Base-by-base conservation (phyloP, 2,329 filamentous ascomycete genomes). In the Orbilia quercus region DNA sequence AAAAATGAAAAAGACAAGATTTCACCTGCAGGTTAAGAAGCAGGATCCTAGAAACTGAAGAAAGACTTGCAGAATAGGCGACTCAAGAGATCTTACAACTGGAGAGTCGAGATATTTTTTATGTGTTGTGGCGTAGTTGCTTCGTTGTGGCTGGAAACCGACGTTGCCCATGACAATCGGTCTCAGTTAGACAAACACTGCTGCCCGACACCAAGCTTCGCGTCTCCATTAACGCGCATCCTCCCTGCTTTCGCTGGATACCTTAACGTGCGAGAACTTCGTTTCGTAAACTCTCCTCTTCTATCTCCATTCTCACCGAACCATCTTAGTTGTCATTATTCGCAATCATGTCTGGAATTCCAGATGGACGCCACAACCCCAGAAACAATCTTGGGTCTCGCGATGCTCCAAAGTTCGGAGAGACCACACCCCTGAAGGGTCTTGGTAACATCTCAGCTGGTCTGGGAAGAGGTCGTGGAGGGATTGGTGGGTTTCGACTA, bases 101-200 rank as follows among this genome's bases (percentile, higher is more conserved):
- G n/a, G n/a, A n/a, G n/a, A n/a, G n/a, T n/a, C n/a, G n/a, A n/a
- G 28, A 31, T 31, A 31, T 31, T 9, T n/a, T n/a, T n/a, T n/a
- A n/a, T 4, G 28, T 31, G 28, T 9, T 31, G n/a, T 40, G 36
- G 36, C 9, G 12, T 5, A 16, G 25, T 18, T 50, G 18, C 25
- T 3, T 1, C 38, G 60, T 55, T 48, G 55, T 60, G 55, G 55
- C 55, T 48, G 2, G 20, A n/a, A n/a, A 11, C n/a, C 42, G 36
- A 58, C 57, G 66, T 71, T 71, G 66, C 66, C 66, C 66, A 71
- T 71, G 66, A 58, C 66, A 64, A 71, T 71, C 59, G 22, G 58
- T 12, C 22, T 36, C 20, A 38, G 11, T 5, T 7, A 59, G 50
- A 62, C 44, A 48, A 31, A 44, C 44, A 53, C 47, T 44, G 16